phyloP scores from a whole-genome alignment of 1,284 basidiomycete genomes.

The Ceratobasidium sp. region DNA sequence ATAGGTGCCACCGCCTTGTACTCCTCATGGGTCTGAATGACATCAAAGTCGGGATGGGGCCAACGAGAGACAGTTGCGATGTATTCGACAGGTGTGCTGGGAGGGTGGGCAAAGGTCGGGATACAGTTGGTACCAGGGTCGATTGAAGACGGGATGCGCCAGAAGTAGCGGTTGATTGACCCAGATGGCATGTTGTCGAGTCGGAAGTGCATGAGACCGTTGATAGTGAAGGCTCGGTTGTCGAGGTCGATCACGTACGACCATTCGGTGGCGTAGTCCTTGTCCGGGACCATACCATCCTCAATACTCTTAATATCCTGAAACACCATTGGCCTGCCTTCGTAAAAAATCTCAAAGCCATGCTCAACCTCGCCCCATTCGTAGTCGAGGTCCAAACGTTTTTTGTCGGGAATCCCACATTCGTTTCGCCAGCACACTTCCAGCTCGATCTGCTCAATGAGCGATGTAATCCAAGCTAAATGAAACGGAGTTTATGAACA shows the following conservation, averaged over 20 bases:
- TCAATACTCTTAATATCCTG: not conserved
- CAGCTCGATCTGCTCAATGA: not conserved
- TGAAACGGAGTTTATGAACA: not conserved
- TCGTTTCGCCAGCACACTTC: not conserved
- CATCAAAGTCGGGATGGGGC: not conserved
- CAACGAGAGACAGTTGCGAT: not conserved
- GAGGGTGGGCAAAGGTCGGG: not conserved
- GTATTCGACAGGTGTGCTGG: not conserved
- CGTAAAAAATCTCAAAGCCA: not conserved
- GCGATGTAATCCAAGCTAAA: not conserved
- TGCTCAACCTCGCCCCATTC: not conserved
- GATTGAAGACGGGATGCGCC: not conserved
- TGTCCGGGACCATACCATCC: not conserved
- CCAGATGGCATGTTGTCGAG: slow-evolving; percentile 28
- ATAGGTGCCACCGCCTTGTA: not conserved
- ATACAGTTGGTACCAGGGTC: not conserved
- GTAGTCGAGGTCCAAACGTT: not conserved
- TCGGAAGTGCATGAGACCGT: slow-evolving; percentile 17
- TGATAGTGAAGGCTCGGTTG: slow-evolving; percentile 36
- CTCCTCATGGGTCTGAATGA: not conserved
- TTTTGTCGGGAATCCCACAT: not conserved
- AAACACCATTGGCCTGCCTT: not conserved
- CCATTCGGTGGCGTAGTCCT: not conserved
- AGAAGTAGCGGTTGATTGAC: not conserved
- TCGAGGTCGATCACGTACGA: slow-evolving; percentile 40